These are phyloP conservation scores for Crotalaria pallida DNA, from an alignment of 306 rosid species.

Conservation along the genomic window DNA sequence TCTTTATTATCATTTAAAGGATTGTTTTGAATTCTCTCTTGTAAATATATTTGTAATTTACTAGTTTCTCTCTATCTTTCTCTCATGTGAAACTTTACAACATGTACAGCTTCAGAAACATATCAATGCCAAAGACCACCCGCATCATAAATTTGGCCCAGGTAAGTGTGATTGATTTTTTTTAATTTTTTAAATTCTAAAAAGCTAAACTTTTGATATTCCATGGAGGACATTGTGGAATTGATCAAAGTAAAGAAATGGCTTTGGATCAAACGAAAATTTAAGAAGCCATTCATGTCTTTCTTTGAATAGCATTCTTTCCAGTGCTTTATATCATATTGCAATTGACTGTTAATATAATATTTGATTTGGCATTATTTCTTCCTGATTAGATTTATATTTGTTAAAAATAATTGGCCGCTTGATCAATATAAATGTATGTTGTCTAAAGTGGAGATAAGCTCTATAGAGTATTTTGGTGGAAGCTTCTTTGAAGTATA, in stretches of 20 bases:
- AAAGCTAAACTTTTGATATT: constrained; percentile 2
- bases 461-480: not conserved
- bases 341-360: no score
- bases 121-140: constrained; percentile 70
- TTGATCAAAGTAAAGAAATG: no score
- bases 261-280: no score
- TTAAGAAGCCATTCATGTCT: no score
- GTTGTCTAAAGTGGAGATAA: not conserved
- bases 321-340: not conserved
- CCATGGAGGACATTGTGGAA: no score
- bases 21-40: not conserved
- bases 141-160: constrained; percentile 87
- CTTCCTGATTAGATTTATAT: not conserved
- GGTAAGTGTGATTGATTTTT: constrained; percentile 53
- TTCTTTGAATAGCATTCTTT: no score
- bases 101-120: constrained; percentile 82
- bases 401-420: constrained; percentile 4
- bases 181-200: not conserved
- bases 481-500: not conserved
- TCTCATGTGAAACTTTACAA: constrained; percentile 26
- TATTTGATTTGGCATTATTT: no score
- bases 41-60: constrained; percentile 23
- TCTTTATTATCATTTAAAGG: constrained; percentile 5
- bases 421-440: not conserved
- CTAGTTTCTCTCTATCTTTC: constrained; percentile 6